Evolutionary conservation across 768 basidiomycete species (phyloP), one percentile per base, ranked within the genome.

Genomic region (Tricholoma hemisulphureum): DNA sequence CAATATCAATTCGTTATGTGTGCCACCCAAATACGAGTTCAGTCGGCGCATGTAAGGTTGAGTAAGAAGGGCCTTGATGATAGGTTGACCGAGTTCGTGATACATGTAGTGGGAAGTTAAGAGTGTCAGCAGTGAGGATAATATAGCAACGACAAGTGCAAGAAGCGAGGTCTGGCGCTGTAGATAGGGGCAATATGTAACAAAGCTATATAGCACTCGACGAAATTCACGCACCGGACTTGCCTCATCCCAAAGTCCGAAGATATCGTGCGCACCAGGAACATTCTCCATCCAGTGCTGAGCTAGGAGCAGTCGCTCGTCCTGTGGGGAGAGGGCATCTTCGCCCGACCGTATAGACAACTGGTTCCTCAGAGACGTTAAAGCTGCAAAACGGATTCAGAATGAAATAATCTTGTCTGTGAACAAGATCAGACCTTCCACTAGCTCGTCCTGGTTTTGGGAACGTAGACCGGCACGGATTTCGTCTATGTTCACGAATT

Each of bases 51-150:
- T 75, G 70, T 81, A 86, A 26, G 78, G 71, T 0, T 82, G 77
- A 1, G 81, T 79, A 32, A 93, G 73, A 9, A 91, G 64, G 1
- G 69, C 74, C 62, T 84, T 87, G 51, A 90, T 71, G 31, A 93
- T 81, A 0, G 88, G 79, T 34, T 80, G 72, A 0, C 89, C 90
- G 21, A 82, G 67, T 0, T 78, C 59, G 61, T 93, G 90, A 65
- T 85, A 82, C 3, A 84, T 80, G 59, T 89, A 88, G 51, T 93
- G 90, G 3, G 77, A 74, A 3, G 88, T 85, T 13, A 90, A 73
- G 1, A 94, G 71, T 4, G 73, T 76, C 55, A 93, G 65, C n/a
- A 91, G 60, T 0, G 82, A 77, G 0, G 89, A 79, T 6, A 93
- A 64, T 1, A 86, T 62, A 1, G 85, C 82, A 0, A 84, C 58